Evolutionary conservation across 1,139 yeast genomes (phyloP), one percentile per base, ranked within the genome.

Genomic region (Pneumocystis jirovecii): DNA sequence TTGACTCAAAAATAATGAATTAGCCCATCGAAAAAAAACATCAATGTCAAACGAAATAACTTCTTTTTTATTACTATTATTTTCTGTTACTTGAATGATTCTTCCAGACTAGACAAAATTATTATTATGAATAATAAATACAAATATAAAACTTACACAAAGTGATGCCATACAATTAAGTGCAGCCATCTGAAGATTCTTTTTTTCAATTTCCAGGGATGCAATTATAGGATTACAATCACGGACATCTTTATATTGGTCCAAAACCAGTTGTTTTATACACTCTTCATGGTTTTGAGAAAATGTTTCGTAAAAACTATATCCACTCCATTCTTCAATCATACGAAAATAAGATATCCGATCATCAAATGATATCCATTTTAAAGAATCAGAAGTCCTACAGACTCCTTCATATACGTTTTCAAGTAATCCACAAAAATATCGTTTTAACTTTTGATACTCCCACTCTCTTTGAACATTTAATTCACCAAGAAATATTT

Each of bases 301-400:
- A 3, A 85, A 73, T 0, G 79, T 76, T 31, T 82, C 79, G 45
- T 83, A 79, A 64, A 83, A 86, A 0, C 97, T 97, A 73, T 83
- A 84, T 0, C 96, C 96, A 75, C 96, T 89, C 99, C 99, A 95
- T 72, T 89, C 96, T 70, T 87, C 90, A 68, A 93, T 78, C 72
- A 83, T 86, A 63, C 85, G 83, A 75, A 89, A 90, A 70, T 95
- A 87, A 0, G 90, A 87, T 35, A 88, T 84, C 66, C 97, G 79
- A 10, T 93, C 95, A 71, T 86, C 91, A 73, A 90, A 90, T 0
- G 96, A 93, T 34, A 91, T 77, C 83, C 93, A 84, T 62, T 78
- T 78, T 31, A 80, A 81, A 6, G 82, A 76, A 50, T 78, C 78
- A 2, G 72, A 72, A 65, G 77, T 70, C 68, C 74, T 69, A 70